phyloP scores from a whole-genome alignment of 371 early-diverging fungal species.

The Gilbertella persicaria region DNA sequence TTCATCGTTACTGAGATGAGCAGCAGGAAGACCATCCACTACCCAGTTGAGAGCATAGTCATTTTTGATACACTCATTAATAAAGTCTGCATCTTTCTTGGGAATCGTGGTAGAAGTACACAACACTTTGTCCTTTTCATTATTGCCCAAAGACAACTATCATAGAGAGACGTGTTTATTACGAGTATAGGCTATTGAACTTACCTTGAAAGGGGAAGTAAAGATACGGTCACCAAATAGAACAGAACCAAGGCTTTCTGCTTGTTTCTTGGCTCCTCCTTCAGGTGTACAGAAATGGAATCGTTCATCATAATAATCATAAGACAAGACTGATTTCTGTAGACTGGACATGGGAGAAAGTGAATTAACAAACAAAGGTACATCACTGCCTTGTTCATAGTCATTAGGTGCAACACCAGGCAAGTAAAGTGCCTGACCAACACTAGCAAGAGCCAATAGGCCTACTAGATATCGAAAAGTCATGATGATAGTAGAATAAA shows the following conservation, averaged over 20 bases:
- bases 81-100: constrained; percentile 76
- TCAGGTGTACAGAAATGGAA: constrained; percentile 88
- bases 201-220: constrained; percentile 80
- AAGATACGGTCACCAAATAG: constrained; percentile 96
- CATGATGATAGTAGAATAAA: no score
- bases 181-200: background rate
- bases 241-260: constrained; percentile 89
- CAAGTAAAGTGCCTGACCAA: constrained; percentile 73
- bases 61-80: constrained; percentile 82
- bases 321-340: constrained; percentile 79
- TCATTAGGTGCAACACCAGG: constrained; percentile 94
- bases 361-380: constrained; percentile 87
- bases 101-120: constrained; percentile 66
- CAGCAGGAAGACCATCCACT: constrained; percentile 94
- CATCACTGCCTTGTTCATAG: constrained; percentile 69
- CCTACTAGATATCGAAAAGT: constrained; percentile 10
- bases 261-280: constrained; percentile 64
- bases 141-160: constrained; percentile 30
- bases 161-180: background rate
- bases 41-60: constrained; percentile 83
- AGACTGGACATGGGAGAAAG: constrained; percentile 74
- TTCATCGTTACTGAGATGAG: constrained; percentile 61
- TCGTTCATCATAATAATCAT: constrained; percentile 79
- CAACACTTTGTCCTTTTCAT: constrained; percentile 62
- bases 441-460: constrained; percentile 15